phyloP scores from a whole-genome alignment of 1,284 basidiomycete genomes.

The Papiliotrema flavescens region DNA sequence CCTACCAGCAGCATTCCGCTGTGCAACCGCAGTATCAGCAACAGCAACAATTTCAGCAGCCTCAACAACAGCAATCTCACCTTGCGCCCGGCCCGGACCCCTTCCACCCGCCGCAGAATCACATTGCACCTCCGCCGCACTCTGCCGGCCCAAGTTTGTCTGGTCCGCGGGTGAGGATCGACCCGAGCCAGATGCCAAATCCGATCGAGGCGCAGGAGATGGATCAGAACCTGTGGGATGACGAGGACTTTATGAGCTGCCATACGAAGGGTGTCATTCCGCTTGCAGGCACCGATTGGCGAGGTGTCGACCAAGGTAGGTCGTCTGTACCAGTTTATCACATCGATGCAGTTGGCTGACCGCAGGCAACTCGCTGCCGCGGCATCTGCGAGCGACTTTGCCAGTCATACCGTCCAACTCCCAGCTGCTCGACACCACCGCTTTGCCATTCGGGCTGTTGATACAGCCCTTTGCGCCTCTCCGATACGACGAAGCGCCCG shows the following conservation, averaged over 20 bases:
- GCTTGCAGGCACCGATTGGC: constrained; percentile 79
- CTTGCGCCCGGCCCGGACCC: constrained; percentile 5
- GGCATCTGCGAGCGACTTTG: constrained; percentile 63
- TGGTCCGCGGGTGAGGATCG: constrained; percentile 73
- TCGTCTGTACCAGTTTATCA: neutral
- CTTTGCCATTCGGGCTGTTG: constrained; percentile 77
- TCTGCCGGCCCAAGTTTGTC: constrained; percentile 66
- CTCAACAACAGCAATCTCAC: constrained; percentile 18
- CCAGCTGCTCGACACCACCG: constrained; percentile 74
- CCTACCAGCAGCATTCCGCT: neutral
- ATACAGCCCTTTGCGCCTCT: constrained; percentile 88
- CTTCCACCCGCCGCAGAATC: constrained; percentile 31
- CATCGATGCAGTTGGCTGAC: neutral
- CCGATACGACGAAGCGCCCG: constrained; percentile 71
- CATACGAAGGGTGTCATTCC: constrained; percentile 71
- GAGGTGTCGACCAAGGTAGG: constrained; percentile 87
- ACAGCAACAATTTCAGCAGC: constrained; percentile 16
- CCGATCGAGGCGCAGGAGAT: constrained; percentile 77
- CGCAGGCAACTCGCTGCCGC: constrained; percentile 65
- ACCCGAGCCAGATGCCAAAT: constrained; percentile 87
- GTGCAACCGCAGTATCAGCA: constrained; percentile 9
- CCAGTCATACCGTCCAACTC: constrained; percentile 74
- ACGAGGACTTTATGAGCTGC: constrained; percentile 71
- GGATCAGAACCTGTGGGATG: constrained; percentile 80
- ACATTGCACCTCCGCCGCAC: constrained; percentile 75